Evolutionary conservation across 2,329 filamentous ascomycete species (phyloP), one percentile per base, ranked within the genome.

Genomic region (Pleomassaria siparia): DNA sequence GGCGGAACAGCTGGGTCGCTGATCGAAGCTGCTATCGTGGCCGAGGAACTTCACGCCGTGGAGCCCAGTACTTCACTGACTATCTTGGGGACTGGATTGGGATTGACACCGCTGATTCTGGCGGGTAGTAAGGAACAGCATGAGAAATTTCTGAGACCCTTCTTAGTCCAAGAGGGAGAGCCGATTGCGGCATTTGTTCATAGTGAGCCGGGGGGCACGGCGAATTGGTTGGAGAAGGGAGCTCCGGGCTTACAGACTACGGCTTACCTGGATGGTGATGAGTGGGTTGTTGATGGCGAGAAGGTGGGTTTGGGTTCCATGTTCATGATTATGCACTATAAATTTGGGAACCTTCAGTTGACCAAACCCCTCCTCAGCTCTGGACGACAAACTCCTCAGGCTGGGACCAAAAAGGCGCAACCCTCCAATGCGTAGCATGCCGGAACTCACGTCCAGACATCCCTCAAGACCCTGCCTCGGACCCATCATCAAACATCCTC

Each of bases 331-430:
- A 26, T 12, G 6, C 7, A 26, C 25, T 12, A 8, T 28, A 28
- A 12, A 28, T 28, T 28, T 7, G 7, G 7, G 7, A 7, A 7
- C 25, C 12, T 28, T 28, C 21, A 24, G 37, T 29, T 41, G 11
- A 33, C 9, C 8, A 33, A 21, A 36, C 13, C 11, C 25, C 8
- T 9, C 16, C 11, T 9, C 44, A 76, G 74, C 66, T 80, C 30
- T 82, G 80, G 79, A 76, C 79, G 10, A 80, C 78, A 1, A 82
- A 81, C 56, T 72, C 70, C 43, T 74, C 71, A 0, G 79, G 80
- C 12, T 82, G 78, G 79, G 79, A 82, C 48, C 71, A 72, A 32
- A 66, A 68, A 43, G 79, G 80, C 9, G 76, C 78, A 1, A 77
- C 81, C 33, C 63, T 83, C 1, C 71, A 74, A 44, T 81, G 78